Percentiles rank a stretch among this genome's conserved stretches.
These are phyloP conservation scores for Boletus chippewaensis DNA, from an alignment of 1,284 basidiomycete species.

Conservation along the genomic window DNA sequence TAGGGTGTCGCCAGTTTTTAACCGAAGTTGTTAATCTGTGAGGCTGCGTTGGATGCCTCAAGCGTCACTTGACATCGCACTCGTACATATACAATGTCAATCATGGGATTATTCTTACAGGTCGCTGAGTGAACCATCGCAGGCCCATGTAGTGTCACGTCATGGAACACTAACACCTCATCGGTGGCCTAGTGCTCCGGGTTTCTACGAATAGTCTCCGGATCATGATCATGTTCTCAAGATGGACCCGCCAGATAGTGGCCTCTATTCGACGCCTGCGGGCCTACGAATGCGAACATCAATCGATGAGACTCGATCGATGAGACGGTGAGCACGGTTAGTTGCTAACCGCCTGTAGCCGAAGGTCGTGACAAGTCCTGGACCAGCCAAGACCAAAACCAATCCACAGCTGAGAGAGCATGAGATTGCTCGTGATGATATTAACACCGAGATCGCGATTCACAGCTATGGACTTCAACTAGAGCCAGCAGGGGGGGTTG, in stretches of 20 bases:
- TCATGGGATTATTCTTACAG: not conserved
- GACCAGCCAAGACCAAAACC: no score
- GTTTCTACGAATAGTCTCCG: not conserved
- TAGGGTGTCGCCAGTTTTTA: not conserved
- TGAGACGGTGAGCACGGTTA: not conserved
- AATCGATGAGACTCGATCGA: not conserved
- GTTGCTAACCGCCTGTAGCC: not conserved
- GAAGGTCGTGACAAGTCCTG: not conserved
- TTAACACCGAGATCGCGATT: constrained; percentile 1
- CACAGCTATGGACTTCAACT: not conserved
- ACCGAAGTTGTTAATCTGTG: not conserved
- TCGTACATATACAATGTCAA: not conserved
- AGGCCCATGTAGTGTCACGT: no score
- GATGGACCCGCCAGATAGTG: not conserved
- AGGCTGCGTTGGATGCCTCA: not conserved
- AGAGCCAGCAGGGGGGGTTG: not conserved
- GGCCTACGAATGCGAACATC: not conserved
- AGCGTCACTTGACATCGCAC: not conserved
- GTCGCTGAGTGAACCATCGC: not conserved
- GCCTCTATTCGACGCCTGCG: not conserved
- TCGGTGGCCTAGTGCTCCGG: not conserved
- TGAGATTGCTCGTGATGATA: not conserved
- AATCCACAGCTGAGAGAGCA: not conserved
- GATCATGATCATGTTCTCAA: not conserved
- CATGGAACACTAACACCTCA: not conserved